Evolutionary conservation across 2,329 filamentous ascomycete genomes (phyloP), one percentile per base, ranked within the genome.

Genomic region (Gnomoniopsis sp.): DNA sequence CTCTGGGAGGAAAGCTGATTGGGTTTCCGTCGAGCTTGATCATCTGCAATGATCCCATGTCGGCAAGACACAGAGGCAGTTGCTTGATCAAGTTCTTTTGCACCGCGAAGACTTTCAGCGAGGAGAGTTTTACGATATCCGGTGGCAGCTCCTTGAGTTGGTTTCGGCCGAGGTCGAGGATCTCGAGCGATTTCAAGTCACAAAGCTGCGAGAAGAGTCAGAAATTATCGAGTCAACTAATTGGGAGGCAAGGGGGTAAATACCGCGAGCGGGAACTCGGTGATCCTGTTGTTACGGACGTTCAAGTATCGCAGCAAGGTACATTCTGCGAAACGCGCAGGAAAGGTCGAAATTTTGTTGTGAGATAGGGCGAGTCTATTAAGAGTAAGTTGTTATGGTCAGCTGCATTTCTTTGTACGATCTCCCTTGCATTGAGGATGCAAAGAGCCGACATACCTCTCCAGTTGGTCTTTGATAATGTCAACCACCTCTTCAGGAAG

Each of bases 11-110:
- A 66, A 93, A 93, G 59, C 82, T 84, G 59, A 97, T 83, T 10
- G 90, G 90, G 66, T 97, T 97, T 49, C 91, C 91, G 59, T 93
- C 89, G 38, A 97, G 85, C 72, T 96, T 96, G 58, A 98, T 80
- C 64, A 96, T 89, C 70, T 93, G 90, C 60, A 98, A 77, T 57
- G 91, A 95, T 58, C 83, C 87, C 89, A 97, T 96, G 64, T 96
- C 92, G 56, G 90, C 91, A 22, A 98, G 76, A 64, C 90, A 93
- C 7, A 90, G 76, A 1, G 93, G 93, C 19, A 98, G 77, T 65
- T 93, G 88, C 63, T 91, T 87, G 66, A 98, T 91, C 60, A 88
- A 85, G 71, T 97, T 97, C 69, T 90, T 90, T 65, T 90, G 89
- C 38, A 97, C 83, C 2, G 92, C 93, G 56, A 98, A 79, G 17